Evolutionary conservation across 345 rosid species (phyloP).

Genomic region (Jatropha curcas): DNA sequence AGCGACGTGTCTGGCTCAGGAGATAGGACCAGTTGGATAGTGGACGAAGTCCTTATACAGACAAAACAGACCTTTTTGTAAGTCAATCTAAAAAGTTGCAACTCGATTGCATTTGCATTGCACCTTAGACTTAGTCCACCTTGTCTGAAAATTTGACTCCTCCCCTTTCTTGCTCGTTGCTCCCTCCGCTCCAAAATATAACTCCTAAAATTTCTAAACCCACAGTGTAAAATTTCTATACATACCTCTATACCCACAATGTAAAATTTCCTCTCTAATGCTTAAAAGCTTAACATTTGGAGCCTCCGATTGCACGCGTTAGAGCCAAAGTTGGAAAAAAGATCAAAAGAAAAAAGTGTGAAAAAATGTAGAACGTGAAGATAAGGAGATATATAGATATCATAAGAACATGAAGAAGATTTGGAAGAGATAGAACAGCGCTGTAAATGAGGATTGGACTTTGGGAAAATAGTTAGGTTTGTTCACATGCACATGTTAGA

Average conservation of each 20-base stretch:
- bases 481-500: constrained; percentile 48
- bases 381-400: not conserved
- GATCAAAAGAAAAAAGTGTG: not conserved
- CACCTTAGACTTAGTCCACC: not conserved
- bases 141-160: not conserved
- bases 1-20: constrained; percentile 40
- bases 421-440: not conserved
- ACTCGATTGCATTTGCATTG: not conserved
- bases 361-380: not conserved
- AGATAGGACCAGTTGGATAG: constrained; percentile 43
- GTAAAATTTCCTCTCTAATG: no score
- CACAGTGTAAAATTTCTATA: no score
- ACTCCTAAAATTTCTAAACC: no score
- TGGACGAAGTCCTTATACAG: constrained; percentile 48
- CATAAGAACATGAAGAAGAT: constrained; percentile 3
- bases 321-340: not conserved
- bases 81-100: constrained; percentile 6
- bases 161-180: no score
- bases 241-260: no score
- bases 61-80: constrained; percentile 58
- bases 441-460: constrained; percentile 31
- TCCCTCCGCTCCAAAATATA: no score
- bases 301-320: no score
- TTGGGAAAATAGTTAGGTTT: constrained; percentile 27
- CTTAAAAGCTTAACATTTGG: no score